phyloP scores from a whole-genome alignment of 768 basidiomycete genomes.

The Boletus fagicola region DNA sequence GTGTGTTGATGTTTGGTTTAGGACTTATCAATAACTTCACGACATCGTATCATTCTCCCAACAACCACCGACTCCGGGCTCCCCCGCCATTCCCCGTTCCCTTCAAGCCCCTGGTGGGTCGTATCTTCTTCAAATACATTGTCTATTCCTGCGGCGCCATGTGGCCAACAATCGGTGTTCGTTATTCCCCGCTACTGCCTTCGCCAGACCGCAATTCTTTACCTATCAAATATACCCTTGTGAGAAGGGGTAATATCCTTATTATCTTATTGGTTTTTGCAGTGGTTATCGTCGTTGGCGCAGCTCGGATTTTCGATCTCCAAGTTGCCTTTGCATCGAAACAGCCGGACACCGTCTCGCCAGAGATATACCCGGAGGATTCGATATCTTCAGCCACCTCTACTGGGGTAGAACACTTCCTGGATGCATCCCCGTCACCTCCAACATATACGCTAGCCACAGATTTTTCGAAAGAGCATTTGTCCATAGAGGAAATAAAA shows the following conservation, averaged over 20 bases:
- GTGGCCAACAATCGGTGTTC: conserved; percentile 15
- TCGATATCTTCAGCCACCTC: background rate
- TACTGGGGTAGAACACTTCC: background rate
- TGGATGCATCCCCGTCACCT: background rate
- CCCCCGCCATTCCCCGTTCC: background rate
- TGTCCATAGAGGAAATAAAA: conserved; percentile 32
- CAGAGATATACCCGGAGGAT: background rate
- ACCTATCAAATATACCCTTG: conserved; percentile 4
- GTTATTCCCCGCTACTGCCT: conserved; percentile 15
- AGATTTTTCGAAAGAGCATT: conserved; percentile 13
- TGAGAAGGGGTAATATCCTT: conserved; percentile 11
- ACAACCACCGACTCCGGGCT: background rate
- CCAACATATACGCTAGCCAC: background rate
- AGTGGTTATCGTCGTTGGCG: conserved; percentile 9
- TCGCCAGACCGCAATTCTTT: background rate
- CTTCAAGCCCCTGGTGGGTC: conserved; percentile 8
- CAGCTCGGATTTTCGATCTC: conserved; percentile 13
- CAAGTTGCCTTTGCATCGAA: conserved; percentile 4
- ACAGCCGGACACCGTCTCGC: conserved; percentile 1
- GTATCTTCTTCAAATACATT: background rate
- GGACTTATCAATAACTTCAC: background rate
- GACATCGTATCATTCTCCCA: background rate
- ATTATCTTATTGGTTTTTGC: conserved; percentile 2
- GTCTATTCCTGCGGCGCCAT: conserved; percentile 1
- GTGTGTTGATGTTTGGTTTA: background rate